Conservation (phyloP, 1,139 yeast species). For the Scheffersomyces illinoinensis region DNA sequence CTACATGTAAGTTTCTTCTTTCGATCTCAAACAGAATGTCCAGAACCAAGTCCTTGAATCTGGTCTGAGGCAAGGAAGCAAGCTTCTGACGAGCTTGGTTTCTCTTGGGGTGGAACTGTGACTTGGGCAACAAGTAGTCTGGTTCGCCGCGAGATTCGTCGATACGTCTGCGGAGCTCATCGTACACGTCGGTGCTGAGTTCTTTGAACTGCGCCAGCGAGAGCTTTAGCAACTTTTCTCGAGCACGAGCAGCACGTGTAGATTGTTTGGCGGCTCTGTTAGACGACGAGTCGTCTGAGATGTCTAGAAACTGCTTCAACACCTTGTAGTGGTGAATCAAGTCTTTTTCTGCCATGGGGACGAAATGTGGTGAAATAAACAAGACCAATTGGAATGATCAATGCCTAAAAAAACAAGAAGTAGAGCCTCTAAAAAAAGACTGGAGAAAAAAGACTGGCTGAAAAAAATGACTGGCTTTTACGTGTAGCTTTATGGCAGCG, state of each 20-base stretch:
- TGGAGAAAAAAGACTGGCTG: neutral
- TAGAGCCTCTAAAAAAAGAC: neutral
- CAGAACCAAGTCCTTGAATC: conserved; percentile 87
- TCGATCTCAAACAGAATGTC: conserved; percentile 89
- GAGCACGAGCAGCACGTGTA: conserved; percentile 70
- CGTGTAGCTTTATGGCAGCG: neutral
- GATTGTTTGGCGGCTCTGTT: conserved; percentile 26
- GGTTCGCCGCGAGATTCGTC: conserved; percentile 58
- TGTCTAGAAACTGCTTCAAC: conserved; percentile 53
- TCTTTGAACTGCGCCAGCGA: conserved; percentile 86
- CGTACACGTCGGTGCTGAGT: conserved; percentile 89
- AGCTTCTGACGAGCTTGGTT: conserved; percentile 95
- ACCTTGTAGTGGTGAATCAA: conserved; percentile 50
- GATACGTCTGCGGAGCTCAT: conserved; percentile 78
- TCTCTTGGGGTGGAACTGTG: conserved; percentile 86
- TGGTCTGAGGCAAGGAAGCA: conserved; percentile 74
- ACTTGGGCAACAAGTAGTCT: conserved; percentile 65
- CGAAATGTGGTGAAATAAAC: neutral
- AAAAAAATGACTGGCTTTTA: neutral
- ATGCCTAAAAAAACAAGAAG: neutral
- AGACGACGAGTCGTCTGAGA: conserved; percentile 48
- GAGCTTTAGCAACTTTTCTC: conserved; percentile 80
- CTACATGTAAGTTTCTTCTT: conserved; percentile 60
- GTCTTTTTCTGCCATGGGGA: conserved; percentile 34
- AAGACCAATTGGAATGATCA: neutral